These are phyloP conservation scores for Mycena sanguinolenta DNA, from an alignment of 768 basidiomycete species.

Conservation along the genomic window DNA sequence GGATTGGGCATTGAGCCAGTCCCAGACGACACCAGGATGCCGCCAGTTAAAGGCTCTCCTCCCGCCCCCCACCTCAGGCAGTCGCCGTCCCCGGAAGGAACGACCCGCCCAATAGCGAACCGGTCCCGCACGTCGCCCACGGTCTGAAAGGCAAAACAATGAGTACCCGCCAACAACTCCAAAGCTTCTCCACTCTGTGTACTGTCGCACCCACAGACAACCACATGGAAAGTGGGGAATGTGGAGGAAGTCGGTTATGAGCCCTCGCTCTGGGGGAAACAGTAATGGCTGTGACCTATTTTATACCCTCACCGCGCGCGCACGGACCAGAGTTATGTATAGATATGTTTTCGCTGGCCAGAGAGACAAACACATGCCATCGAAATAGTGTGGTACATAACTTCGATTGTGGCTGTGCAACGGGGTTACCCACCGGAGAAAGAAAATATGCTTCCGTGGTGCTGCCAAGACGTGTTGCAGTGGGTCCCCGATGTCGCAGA, in stretches of 20 bases:
- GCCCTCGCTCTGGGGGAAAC: constrained; percentile 1
- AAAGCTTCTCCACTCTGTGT: no score
- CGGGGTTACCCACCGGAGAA: not conserved
- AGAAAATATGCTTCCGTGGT: not conserved
- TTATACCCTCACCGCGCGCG: not conserved
- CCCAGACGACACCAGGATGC: not conserved
- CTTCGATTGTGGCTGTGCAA: not conserved
- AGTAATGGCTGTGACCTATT: not conserved
- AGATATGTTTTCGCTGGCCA: not conserved
- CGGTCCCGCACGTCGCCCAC: not conserved
- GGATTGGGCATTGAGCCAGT: not conserved
- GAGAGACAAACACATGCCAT: no score
- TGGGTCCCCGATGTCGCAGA: no score
- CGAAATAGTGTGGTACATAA: no score
- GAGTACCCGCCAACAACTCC: no score
- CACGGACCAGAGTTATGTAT: constrained; percentile 6
- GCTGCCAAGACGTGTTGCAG: no score
- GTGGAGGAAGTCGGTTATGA: not conserved
- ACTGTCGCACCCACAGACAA: no score
- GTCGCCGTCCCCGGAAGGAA: no score
- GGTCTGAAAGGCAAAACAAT: constrained; percentile 5
- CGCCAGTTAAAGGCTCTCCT: not conserved
- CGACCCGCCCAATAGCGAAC: not conserved
- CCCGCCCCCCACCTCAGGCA: not conserved
- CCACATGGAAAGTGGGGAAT: no score